These are phyloP conservation scores for Arthrocladium fulminans DNA, from an alignment of 2,329 filamentous ascomycete genomes.

Conservation along the genomic window DNA sequence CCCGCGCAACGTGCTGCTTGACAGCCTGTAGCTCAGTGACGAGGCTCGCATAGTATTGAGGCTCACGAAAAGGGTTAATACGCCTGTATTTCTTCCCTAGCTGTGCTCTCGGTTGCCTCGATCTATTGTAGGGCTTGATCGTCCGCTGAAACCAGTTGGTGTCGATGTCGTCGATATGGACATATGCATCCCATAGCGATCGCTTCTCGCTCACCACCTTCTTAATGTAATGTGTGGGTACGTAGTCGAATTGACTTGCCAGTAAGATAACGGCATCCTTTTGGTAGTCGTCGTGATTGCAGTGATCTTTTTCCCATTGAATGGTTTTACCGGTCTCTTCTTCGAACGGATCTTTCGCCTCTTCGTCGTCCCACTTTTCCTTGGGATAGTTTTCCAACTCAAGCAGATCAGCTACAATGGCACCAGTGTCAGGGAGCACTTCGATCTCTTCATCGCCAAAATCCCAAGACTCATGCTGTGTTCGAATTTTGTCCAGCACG, in stretches of 20 bases:
- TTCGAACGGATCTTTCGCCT: conserved; percentile 26
- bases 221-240: conserved; percentile 19
- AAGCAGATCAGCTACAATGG: conserved; percentile 37
- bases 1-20: conserved; percentile 20
- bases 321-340: conserved; percentile 29
- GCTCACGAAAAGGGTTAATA: conserved; percentile 11
- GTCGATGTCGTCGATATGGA: conserved; percentile 23
- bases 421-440: conserved; percentile 17
- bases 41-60: conserved; percentile 13
- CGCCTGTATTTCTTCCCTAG: conserved; percentile 18
- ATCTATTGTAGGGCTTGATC: conserved; percentile 17
- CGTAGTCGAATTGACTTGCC: conserved; percentile 17
- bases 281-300: conserved; percentile 15
- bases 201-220: conserved; percentile 17
- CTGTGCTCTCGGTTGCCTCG: conserved; percentile 17
- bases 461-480: conserved; percentile 1
- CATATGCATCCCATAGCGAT: conserved; percentile 25
- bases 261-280: conserved; percentile 24
- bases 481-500: conserved; percentile 24
- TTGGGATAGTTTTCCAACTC: conserved; percentile 36
- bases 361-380: conserved; percentile 30
- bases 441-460: conserved; percentile 4
- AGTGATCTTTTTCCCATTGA: conserved; percentile 20
- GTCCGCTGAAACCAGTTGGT: conserved; percentile 10
- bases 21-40: conserved; percentile 26